A percentile compares a stretch with the other conserved stretches of the same genome.
Evolutionary conservation across 805 yeast genomes (phyloP).

Genomic region (Yarrowia sp.): DNA sequence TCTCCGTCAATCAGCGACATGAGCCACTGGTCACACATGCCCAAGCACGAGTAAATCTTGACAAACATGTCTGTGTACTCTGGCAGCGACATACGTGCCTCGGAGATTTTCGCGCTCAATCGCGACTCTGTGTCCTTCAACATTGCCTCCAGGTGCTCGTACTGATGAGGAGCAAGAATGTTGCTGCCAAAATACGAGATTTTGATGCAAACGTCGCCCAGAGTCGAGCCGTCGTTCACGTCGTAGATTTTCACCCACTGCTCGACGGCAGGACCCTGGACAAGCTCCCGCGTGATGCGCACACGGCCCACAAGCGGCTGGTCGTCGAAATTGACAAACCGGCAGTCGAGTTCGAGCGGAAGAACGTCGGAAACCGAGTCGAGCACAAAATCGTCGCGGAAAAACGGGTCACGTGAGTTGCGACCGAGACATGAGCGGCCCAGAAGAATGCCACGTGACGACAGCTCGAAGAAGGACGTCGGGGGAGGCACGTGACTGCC

Average conservation of each 20-base stretch:
- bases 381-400: constrained; percentile 27
- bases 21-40: constrained; percentile 76
- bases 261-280: constrained; percentile 27
- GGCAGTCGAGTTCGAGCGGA: constrained; percentile 20
- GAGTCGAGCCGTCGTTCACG: constrained; percentile 52
- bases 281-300: constrained; percentile 17
- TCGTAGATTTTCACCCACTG: constrained; percentile 34
- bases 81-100: constrained; percentile 32
- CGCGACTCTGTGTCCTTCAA: constrained; percentile 48
- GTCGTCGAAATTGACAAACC: constrained; percentile 32
- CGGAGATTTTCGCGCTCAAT: constrained; percentile 6
- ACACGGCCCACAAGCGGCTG: constrained; percentile 25
- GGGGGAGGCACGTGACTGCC: constrained; percentile 26
- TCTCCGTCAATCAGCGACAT: constrained; percentile 71
- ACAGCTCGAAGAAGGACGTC: constrained; percentile 19
- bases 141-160: constrained; percentile 67
- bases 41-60: constrained; percentile 76
- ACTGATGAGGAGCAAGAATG: constrained; percentile 62
- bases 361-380: constrained; percentile 21
- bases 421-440: constrained; percentile 23
- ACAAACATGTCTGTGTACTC: constrained; percentile 56
- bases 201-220: constrained; percentile 56
- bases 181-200: constrained; percentile 44
- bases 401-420: constrained; percentile 32
- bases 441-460: constrained; percentile 18